phyloP scores from a whole-genome alignment of 164 flowering plant species.

The Vitis rotundifolia region DNA sequence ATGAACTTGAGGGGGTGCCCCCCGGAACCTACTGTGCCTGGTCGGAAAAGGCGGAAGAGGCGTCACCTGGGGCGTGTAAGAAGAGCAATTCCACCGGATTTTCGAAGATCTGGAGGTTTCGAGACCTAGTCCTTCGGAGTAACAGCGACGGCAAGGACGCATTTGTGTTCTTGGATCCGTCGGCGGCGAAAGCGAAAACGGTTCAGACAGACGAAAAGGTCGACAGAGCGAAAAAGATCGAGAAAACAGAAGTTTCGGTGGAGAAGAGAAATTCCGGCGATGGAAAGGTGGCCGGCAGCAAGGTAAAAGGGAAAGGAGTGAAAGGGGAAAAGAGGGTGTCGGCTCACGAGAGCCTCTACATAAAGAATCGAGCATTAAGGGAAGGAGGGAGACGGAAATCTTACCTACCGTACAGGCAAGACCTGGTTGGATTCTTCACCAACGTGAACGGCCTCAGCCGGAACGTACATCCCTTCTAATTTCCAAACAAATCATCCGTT shows the following conservation, averaged over 20 bases:
- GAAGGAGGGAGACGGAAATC: conserved; percentile 39
- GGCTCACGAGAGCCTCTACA: conserved; percentile 40
- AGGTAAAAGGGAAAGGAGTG: conserved; percentile 9
- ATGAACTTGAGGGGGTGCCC: conserved; percentile 9
- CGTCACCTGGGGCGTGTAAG: conserved; percentile 24
- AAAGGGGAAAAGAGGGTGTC: conserved; percentile 20
- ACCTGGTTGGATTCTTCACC: conserved; percentile 53
- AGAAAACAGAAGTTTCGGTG: conserved; percentile 1
- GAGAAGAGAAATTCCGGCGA: conserved; percentile 4
- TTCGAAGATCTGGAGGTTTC: conserved; percentile 45
- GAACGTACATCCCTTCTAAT: conserved; percentile 40
- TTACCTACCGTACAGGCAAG: conserved; percentile 53
- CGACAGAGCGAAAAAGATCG: not conserved
- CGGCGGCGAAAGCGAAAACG: conserved; percentile 3
- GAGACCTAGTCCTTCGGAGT: conserved; percentile 31
- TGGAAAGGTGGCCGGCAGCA: not conserved
- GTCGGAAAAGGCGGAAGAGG: conserved; percentile 18
- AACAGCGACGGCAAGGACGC: conserved; percentile 51
- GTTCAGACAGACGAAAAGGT: not conserved
- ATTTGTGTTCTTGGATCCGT: conserved; percentile 35
- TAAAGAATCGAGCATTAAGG: conserved; percentile 28
- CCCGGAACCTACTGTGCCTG: conserved; percentile 32
- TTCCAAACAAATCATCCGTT: too few relatives aligned
- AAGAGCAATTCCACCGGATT: conserved; percentile 56
- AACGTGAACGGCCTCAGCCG: conserved; percentile 43